phyloP scores from a whole-genome alignment of 768 basidiomycete genomes.

The Melanogaster broomeanus region DNA sequence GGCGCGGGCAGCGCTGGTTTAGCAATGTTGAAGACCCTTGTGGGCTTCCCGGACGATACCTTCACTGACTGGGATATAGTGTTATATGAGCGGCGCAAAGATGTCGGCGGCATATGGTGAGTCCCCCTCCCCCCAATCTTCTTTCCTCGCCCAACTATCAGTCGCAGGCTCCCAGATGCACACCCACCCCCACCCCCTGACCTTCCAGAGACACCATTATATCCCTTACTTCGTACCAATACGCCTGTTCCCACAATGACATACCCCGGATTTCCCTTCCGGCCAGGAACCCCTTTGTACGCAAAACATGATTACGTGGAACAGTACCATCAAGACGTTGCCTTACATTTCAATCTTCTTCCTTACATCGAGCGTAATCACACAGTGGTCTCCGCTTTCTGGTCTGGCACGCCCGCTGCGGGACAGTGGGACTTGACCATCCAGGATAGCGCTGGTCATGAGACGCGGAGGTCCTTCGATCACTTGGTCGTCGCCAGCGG shows the following conservation, averaged over 20 bases:
- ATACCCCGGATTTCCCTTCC: constrained; percentile 52
- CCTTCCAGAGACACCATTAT: constrained; percentile 52
- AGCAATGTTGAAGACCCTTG: constrained; percentile 47
- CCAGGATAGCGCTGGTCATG: constrained; percentile 13
- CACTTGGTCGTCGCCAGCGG: constrained; percentile 57
- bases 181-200: constrained; percentile 37
- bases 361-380: constrained; percentile 43
- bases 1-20: constrained; percentile 59
- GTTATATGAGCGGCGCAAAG: constrained; percentile 49
- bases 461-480: constrained; percentile 35
- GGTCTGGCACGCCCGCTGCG: constrained; percentile 35
- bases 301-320: constrained; percentile 46
- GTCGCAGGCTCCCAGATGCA: constrained; percentile 31
- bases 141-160: background rate
- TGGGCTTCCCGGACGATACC: constrained; percentile 43
- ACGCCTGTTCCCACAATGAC: constrained; percentile 58
- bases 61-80: constrained; percentile 45
- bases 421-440: constrained; percentile 48
- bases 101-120: constrained; percentile 56
- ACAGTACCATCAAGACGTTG: constrained; percentile 48
- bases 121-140: constrained; percentile 4
- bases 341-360: constrained; percentile 37
- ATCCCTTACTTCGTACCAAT: constrained; percentile 54
- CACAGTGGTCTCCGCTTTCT: constrained; percentile 39
- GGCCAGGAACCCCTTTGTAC: constrained; percentile 47